Conservation (phyloP, 768 basidiomycete genomes). For the Kwoniella botswanensis region DNA sequence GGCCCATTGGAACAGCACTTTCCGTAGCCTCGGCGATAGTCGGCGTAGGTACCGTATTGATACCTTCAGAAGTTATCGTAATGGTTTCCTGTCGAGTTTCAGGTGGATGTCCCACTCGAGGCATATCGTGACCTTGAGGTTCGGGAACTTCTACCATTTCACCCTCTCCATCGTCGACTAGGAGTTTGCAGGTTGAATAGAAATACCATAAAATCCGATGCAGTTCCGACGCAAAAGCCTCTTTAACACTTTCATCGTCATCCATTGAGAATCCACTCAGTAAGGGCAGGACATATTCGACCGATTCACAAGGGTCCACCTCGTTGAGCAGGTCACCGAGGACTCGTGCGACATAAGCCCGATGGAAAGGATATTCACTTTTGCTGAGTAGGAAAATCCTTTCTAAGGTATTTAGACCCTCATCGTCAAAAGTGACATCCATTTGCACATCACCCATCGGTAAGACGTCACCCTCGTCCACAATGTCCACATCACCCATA, state of each 20-base stretch:
- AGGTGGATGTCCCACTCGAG: slow-evolving; percentile 1
- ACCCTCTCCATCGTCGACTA: slow-evolving; percentile 62
- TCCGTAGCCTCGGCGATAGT: slow-evolving; percentile 36
- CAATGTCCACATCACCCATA: slow-evolving; percentile 36
- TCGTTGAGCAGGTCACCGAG: slow-evolving; percentile 75
- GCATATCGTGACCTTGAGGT: not conserved
- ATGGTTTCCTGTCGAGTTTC: slow-evolving; percentile 25
- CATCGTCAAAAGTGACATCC: slow-evolving; percentile 70
- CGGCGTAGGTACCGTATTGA: slow-evolving; percentile 45
- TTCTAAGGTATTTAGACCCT: slow-evolving; percentile 80
- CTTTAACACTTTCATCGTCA: slow-evolving; percentile 85
- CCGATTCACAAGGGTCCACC: slow-evolving; percentile 82
- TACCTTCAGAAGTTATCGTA: slow-evolving; percentile 50
- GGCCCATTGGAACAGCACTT: slow-evolving; percentile 11
- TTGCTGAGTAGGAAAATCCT: slow-evolving; percentile 88
- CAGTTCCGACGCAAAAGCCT: slow-evolving; percentile 80
- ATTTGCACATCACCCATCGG: slow-evolving; percentile 45
- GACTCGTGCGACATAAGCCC: slow-evolving; percentile 80
- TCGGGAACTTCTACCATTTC: slow-evolving; percentile 21
- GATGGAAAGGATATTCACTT: slow-evolving; percentile 71
- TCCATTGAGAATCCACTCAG: slow-evolving; percentile 82
- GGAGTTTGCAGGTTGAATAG: slow-evolving; percentile 71
- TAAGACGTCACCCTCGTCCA: slow-evolving; percentile 49
- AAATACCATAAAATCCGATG: slow-evolving; percentile 92
- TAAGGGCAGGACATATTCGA: slow-evolving; percentile 92